Evolutionary conservation across 768 basidiomycete genomes (phyloP).

Genomic region (Sporobolomyces roseus): DNA sequence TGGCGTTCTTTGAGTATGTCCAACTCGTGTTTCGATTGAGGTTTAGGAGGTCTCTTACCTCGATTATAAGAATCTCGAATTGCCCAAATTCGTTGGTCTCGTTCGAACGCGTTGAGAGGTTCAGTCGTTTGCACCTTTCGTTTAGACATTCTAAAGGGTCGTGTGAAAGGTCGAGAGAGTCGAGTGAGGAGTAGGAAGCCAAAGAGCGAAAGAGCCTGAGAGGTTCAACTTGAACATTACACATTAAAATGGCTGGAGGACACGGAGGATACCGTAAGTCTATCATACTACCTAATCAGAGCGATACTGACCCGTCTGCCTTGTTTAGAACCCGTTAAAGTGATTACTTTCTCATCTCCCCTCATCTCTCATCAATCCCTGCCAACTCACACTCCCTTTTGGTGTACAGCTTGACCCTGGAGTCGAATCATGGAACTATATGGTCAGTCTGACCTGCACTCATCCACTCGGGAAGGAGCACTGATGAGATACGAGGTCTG

Average conservation of each 20-base stretch:
- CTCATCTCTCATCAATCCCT: not conserved
- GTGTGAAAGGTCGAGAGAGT: not conserved
- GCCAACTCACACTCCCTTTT: not conserved
- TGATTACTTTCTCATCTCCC: not conserved
- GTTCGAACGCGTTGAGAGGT: conserved; percentile 47
- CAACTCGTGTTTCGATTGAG: conserved; percentile 48
- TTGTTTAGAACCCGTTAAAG: conserved; percentile 39
- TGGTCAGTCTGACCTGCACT: conserved; percentile 43
- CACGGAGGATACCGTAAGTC: conserved; percentile 33
- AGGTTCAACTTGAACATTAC: too few relatives aligned
- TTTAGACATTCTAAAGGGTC: not conserved
- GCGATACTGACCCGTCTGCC: not conserved
- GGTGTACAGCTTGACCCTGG: conserved; percentile 48
- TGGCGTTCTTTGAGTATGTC: conserved; percentile 52
- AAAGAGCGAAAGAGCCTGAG: too few relatives aligned
- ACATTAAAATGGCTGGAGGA: conserved; percentile 39
- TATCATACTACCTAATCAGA: not conserved
- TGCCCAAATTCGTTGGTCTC: conserved; percentile 43
- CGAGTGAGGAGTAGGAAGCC: too few relatives aligned
- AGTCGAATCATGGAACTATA: conserved; percentile 49
- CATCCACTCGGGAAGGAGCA: not conserved
- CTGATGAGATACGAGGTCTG: too few relatives aligned
- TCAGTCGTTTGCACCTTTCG: conserved; percentile 41
- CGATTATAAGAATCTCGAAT: conserved; percentile 36
- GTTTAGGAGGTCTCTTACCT: not conserved